Percentiles rank a stretch among this genome's conserved stretches.
phyloP scores from a whole-genome alignment of 768 basidiomycete genomes.

The Cubamyces lactineus region DNA sequence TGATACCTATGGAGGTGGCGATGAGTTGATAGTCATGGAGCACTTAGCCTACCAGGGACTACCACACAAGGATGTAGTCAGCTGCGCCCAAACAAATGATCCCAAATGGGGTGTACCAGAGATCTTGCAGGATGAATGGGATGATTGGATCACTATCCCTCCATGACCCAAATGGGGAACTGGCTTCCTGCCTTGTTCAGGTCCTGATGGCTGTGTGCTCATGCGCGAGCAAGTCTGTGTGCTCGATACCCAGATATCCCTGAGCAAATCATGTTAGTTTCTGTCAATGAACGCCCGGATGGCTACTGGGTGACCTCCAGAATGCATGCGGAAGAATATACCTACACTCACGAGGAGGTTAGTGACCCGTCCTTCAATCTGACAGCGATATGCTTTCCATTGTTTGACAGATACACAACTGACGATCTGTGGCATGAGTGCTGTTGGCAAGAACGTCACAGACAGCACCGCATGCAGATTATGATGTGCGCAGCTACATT shows the following conservation, averaged over 20 bases:
- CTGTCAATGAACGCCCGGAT: no score
- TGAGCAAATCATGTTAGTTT: not conserved
- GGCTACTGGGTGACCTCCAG: no score
- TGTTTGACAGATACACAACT: no score
- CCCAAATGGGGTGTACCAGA: not conserved
- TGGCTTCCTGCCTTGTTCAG: not conserved
- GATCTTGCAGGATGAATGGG: not conserved
- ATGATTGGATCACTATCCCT: not conserved
- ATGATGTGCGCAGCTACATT: no score
- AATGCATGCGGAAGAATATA: not conserved
- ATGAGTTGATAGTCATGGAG: no score
- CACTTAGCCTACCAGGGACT: no score
- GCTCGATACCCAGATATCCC: not conserved
- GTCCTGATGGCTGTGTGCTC: slow-evolving; percentile 2
- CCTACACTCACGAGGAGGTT: not conserved
- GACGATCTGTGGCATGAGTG: no score
- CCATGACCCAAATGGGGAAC: not conserved
- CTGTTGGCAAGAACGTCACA: no score
- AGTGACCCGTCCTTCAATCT: not conserved
- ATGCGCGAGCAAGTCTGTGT: not conserved
- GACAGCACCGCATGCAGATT: no score
- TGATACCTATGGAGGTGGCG: no score
- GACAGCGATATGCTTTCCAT: no score
- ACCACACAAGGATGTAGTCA: not conserved
- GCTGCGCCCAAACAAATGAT: not conserved